phyloP scores from a whole-genome alignment of 2,329 filamentous ascomycete species.

The Colletotrichum godetiae region DNA sequence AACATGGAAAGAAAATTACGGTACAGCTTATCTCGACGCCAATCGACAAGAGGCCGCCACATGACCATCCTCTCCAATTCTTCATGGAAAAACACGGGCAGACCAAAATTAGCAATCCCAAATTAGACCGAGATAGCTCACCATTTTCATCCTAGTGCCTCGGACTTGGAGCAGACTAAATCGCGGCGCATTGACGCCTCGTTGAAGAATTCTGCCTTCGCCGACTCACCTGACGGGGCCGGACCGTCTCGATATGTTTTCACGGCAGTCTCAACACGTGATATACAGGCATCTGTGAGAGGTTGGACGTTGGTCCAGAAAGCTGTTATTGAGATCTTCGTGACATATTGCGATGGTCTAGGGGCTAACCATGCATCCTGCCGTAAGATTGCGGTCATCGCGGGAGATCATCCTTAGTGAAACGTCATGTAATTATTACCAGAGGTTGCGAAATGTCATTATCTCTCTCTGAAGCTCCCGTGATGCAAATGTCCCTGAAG shows the following conservation, averaged over 20 bases:
- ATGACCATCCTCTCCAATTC: background rate
- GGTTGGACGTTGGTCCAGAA: no score
- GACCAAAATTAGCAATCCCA: background rate
- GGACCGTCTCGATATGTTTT: background rate
- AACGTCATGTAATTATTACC: background rate
- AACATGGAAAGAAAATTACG: background rate
- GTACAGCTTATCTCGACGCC: background rate
- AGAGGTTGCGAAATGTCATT: background rate
- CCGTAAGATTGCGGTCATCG: background rate
- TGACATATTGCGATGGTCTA: background rate
- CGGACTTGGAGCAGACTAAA: background rate
- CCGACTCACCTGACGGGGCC: background rate
- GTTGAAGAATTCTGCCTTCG: no score
- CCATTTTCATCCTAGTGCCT: background rate
- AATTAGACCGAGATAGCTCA: background rate
- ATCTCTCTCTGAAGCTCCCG: background rate
- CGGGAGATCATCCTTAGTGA: background rate
- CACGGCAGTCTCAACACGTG: background rate
- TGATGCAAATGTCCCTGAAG: background rate
- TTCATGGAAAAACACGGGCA: background rate
- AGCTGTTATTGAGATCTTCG: background rate
- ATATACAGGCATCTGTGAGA: background rate
- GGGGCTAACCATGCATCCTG: background rate
- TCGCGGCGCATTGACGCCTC: background rate
- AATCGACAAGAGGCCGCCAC: background rate